Evolutionary conservation across 2,329 filamentous ascomycete species (phyloP).

Genomic region (Ascochyta lentis): DNA sequence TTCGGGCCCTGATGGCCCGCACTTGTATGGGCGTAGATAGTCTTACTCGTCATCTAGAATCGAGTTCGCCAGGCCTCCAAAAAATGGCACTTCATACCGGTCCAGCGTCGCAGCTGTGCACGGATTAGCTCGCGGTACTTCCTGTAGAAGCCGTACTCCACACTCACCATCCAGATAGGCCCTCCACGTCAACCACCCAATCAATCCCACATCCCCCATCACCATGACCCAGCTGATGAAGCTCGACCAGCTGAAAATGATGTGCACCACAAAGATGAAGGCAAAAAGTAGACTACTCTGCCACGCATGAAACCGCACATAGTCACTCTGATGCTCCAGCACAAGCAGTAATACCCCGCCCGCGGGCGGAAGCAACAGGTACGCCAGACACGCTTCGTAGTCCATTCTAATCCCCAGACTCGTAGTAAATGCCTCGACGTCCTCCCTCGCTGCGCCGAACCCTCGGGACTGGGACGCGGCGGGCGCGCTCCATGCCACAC

Average conservation of each 20-base stretch:
- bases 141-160: no score
- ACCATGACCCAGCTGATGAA: conserved; percentile 87
- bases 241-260: conserved; percentile 84
- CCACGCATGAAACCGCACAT: conserved; percentile 97
- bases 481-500: conserved; percentile 37
- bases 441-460: conserved; percentile 57
- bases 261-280: conserved; percentile 72
- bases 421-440: conserved; percentile 83
- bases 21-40: background rate
- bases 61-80: conserved; percentile 83
- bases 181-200: conserved; percentile 76
- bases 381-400: conserved; percentile 89
- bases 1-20: conserved; percentile 50
- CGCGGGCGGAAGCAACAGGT: conserved; percentile 81
- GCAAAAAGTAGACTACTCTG: conserved; percentile 87
- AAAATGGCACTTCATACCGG: conserved; percentile 84
- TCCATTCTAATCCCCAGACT: conserved; percentile 85
- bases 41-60: conserved; percentile 84
- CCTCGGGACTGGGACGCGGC: conserved; percentile 6
- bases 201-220: conserved; percentile 74
- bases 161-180: conserved; percentile 82
- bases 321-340: conserved; percentile 93
- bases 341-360: conserved; percentile 85
- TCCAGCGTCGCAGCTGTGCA: conserved; percentile 64
- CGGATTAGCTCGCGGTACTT: background rate